Conservation (phyloP, 1,139 yeast species). For the Zhuliangozyma blackwelliae region DNA sequence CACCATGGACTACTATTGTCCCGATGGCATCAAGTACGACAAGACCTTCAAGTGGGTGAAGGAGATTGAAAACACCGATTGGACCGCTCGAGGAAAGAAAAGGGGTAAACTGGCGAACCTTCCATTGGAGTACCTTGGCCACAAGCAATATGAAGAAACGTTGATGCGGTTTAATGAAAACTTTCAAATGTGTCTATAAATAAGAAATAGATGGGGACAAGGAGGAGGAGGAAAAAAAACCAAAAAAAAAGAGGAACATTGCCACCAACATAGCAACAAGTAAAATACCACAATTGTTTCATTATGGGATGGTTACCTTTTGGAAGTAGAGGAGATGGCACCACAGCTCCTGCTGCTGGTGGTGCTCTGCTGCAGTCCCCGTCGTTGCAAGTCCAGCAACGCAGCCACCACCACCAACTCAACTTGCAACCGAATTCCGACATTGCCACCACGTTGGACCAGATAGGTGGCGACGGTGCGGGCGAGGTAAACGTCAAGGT, state of each 20-base stretch:
- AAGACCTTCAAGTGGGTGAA: slow-evolving; percentile 25
- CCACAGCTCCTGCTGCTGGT: neutral
- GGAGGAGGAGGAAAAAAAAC: neutral
- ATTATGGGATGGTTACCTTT: slow-evolving; percentile 13
- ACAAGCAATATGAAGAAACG: slow-evolving; percentile 24
- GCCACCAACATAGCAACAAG: neutral
- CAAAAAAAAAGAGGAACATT: neutral
- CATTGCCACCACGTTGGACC: slow-evolving; percentile 35
- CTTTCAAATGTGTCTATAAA: slow-evolving; percentile 23
- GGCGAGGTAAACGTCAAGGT: slow-evolving; percentile 6
- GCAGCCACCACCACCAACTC: slow-evolving; percentile 27
- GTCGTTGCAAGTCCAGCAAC: slow-evolving; percentile 28
- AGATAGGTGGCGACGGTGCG: slow-evolving; percentile 19
- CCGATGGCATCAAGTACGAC: slow-evolving; percentile 28
- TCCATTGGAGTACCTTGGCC: slow-evolving; percentile 18
- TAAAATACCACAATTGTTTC: neutral
- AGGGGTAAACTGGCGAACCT: slow-evolving; percentile 2
- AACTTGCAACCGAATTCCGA: slow-evolving; percentile 23
- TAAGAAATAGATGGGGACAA: too few relatives aligned
- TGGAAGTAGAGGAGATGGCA: slow-evolving; percentile 1
- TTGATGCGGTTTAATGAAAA: slow-evolving; percentile 35
- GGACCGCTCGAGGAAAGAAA: neutral
- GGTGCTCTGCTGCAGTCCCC: slow-evolving; percentile 1
- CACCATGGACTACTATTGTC: slow-evolving; percentile 26
- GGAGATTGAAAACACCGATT: slow-evolving; percentile 4